phyloP scores from a whole-genome alignment of 2,329 filamentous ascomycete genomes.

The Zymoseptoria ardabiliae region DNA sequence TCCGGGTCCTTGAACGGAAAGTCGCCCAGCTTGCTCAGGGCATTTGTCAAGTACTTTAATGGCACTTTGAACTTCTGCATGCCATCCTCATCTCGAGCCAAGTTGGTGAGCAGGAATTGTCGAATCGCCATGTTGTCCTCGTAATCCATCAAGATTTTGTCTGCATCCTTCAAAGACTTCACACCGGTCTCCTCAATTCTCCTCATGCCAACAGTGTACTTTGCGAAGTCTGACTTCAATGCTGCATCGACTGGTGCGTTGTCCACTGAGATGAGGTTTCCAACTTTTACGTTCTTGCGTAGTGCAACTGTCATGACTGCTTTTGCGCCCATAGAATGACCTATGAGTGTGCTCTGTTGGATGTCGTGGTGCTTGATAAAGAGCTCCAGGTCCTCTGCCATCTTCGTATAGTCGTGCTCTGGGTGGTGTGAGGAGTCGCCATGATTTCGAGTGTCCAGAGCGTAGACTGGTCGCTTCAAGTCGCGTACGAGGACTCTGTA shows the following conservation, averaged over 20 bases:
- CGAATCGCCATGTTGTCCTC: slow-evolving; percentile 70
- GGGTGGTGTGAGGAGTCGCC: slow-evolving; percentile 75
- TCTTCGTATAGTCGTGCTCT: slow-evolving; percentile 69
- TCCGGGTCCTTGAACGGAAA: slow-evolving; percentile 77
- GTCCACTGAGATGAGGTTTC: slow-evolving; percentile 74
- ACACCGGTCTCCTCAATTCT: slow-evolving; percentile 64
- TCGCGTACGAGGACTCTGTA: slow-evolving; percentile 73
- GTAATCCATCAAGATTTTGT: slow-evolving; percentile 67
- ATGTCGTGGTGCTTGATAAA: slow-evolving; percentile 70
- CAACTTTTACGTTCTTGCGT: slow-evolving; percentile 57
- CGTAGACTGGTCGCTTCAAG: slow-evolving; percentile 71
- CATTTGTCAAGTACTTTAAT: slow-evolving; percentile 58
- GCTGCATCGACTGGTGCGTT: slow-evolving; percentile 82
- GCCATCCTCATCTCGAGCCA: slow-evolving; percentile 52
- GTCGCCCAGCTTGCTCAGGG: slow-evolving; percentile 70
- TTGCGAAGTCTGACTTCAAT: slow-evolving; percentile 65
- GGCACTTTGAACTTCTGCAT: slow-evolving; percentile 72
- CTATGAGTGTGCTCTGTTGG: slow-evolving; percentile 69
- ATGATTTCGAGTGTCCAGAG: slow-evolving; percentile 85
- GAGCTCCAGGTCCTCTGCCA: slow-evolving; percentile 73
- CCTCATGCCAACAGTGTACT: slow-evolving; percentile 79
- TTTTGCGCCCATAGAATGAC: slow-evolving; percentile 97
- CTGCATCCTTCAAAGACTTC: slow-evolving; percentile 67
- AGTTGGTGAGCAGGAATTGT: slow-evolving; percentile 86
- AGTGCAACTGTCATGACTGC: slow-evolving; percentile 83